Evolutionary conservation across 129 eudicot species (phyloP).

Genomic region (Dittrichia graveolens): DNA sequence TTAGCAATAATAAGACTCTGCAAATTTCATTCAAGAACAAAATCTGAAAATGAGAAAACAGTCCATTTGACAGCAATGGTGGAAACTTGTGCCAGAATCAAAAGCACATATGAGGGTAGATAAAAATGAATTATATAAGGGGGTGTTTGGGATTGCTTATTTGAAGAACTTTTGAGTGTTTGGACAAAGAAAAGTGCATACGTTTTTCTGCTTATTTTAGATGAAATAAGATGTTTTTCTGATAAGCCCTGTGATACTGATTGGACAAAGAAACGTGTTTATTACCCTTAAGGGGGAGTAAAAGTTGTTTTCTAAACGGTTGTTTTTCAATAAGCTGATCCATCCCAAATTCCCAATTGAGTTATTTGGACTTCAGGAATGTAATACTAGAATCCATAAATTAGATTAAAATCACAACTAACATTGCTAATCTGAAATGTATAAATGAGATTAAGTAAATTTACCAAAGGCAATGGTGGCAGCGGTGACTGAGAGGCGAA

Average conservation of each 20-base stretch:
- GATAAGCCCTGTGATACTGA: no score
- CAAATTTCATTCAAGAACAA: neutral
- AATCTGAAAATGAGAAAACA: neutral
- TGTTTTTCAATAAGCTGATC: no score
- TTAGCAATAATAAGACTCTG: neutral
- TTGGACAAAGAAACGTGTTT: no score
- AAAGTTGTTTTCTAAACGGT: no score
- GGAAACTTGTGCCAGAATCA: neutral
- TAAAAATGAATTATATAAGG: neutral
- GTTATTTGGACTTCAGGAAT: neutral
- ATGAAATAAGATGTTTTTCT: no score
- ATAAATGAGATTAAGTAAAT: neutral
- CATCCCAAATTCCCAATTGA: neutral
- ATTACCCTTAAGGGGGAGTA: no score
- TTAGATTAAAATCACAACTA: neutral
- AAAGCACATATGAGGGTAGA: neutral
- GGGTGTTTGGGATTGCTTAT: no score
- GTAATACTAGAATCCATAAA: neutral
- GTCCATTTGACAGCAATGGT: neutral
- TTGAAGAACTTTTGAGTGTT: no score
- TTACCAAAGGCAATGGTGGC: conserved; percentile 81
- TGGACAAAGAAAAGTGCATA: no score
- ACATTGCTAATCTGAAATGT: neutral
- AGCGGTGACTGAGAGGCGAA: conserved; percentile 74
- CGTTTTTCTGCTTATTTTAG: no score